These are phyloP conservation scores for Tuber microsphaerosporum DNA, from an alignment of 495 filamentous ascomycete species.

Conservation along the genomic window DNA sequence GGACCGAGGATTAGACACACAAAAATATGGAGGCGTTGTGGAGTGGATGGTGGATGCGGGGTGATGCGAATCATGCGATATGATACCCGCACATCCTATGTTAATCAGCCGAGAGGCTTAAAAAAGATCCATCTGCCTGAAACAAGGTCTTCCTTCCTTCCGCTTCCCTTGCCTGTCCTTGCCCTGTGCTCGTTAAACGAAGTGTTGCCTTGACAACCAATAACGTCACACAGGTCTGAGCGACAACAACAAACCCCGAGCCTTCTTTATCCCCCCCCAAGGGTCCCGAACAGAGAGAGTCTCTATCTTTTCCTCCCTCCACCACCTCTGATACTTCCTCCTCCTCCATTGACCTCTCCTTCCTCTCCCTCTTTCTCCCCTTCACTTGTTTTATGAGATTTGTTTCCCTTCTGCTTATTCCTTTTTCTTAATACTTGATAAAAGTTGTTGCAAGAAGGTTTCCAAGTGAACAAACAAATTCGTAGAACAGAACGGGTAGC, in stretches of 20 bases:
- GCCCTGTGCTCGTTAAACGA: not conserved
- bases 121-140: not conserved
- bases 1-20: not conserved
- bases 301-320: not conserved
- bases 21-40: not conserved
- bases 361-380: not conserved
- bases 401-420: not conserved
- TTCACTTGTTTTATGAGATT: not conserved
- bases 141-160: not conserved
- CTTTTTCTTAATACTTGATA: not conserved
- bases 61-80: slow-evolving; percentile 4
- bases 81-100: not conserved
- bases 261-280: not conserved
- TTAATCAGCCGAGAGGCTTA: not conserved
- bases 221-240: not conserved
- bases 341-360: not conserved
- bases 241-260: not conserved
- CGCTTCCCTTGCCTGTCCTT: not conserved
- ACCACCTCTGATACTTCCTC: not conserved
- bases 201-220: not conserved
- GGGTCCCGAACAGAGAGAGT: not conserved
- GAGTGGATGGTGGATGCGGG: not conserved
- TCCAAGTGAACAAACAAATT: not conserved
- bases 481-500: not conserved
- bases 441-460: not conserved